phyloP scores from a whole-genome alignment of 169 alveolate species.

The Cryptosporidium ubiquitum region DNA sequence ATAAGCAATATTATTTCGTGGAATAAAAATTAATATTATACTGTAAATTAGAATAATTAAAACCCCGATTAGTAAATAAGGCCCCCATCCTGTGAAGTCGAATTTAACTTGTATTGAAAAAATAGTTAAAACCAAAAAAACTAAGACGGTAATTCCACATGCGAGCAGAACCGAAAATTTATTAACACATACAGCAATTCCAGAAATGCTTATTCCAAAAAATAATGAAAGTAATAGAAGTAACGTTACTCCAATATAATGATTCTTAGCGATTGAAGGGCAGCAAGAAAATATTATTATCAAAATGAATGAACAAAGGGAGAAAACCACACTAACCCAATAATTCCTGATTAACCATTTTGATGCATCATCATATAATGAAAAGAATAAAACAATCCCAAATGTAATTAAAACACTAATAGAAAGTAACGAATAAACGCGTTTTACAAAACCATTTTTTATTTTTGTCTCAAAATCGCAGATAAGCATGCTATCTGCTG shows the following conservation, averaged over 20 bases:
- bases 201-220: constrained; percentile 75
- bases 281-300: constrained; percentile 68
- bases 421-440: constrained; percentile 84
- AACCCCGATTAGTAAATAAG: constrained; percentile 75
- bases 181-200: constrained; percentile 71
- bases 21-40: constrained; percentile 74
- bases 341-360: constrained; percentile 61
- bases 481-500: neutral
- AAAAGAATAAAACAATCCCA: constrained; percentile 74
- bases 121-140: constrained; percentile 80
- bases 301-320: constrained; percentile 73
- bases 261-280: constrained; percentile 76
- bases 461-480: constrained; percentile 49
- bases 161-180: constrained; percentile 80
- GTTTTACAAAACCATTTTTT: constrained; percentile 86
- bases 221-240: constrained; percentile 68
- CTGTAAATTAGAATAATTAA: constrained; percentile 75
- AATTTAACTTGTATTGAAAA: constrained; percentile 84
- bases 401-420: constrained; percentile 81
- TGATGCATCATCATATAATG: constrained; percentile 73
- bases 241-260: constrained; percentile 39
- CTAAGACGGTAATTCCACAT: constrained; percentile 81
- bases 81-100: constrained; percentile 86
- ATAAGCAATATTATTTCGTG: constrained; percentile 65
- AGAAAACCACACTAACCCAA: constrained; percentile 71